Conservation (phyloP, 257 asterid genomes). For the Przewalskia tangutica region DNA sequence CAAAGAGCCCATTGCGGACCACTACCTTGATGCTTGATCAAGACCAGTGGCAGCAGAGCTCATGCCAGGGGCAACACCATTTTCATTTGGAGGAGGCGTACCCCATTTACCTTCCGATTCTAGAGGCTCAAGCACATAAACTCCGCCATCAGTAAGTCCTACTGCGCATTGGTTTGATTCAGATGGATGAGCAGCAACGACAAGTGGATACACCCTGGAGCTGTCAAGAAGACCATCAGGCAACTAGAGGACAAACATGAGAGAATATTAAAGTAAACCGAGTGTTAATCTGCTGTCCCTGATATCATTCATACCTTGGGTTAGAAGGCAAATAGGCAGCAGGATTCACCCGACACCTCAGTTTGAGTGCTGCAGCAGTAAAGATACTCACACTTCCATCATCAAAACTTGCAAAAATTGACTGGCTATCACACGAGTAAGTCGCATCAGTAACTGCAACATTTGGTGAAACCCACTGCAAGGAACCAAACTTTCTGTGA, state of each 20-base stretch:
- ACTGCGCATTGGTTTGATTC: constrained; percentile 53
- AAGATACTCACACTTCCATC: constrained; percentile 43
- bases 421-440: constrained; percentile 57
- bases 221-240: constrained; percentile 15
- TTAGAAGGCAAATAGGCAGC: constrained; percentile 41
- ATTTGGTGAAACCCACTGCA: constrained; percentile 50
- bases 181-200: constrained; percentile 49
- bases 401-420: constrained; percentile 35
- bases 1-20: neutral
- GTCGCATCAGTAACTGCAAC: constrained; percentile 53
- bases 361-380: constrained; percentile 29
- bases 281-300: neutral
- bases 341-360: constrained; percentile 44
- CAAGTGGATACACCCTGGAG: constrained; percentile 38
- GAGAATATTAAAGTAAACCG: neutral
- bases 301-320: constrained; percentile 27
- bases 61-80: constrained; percentile 22
- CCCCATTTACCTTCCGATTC: constrained; percentile 54
- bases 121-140: constrained; percentile 54
- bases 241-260: neutral
- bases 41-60: constrained; percentile 12
- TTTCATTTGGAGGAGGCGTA: constrained; percentile 31
- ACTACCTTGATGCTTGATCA: constrained; percentile 23
- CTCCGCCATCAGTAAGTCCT: constrained; percentile 61
- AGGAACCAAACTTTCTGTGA: constrained; percentile 6